phyloP scores from a whole-genome alignment of 306 rosid genomes.

The Vigna hirtella region DNA sequence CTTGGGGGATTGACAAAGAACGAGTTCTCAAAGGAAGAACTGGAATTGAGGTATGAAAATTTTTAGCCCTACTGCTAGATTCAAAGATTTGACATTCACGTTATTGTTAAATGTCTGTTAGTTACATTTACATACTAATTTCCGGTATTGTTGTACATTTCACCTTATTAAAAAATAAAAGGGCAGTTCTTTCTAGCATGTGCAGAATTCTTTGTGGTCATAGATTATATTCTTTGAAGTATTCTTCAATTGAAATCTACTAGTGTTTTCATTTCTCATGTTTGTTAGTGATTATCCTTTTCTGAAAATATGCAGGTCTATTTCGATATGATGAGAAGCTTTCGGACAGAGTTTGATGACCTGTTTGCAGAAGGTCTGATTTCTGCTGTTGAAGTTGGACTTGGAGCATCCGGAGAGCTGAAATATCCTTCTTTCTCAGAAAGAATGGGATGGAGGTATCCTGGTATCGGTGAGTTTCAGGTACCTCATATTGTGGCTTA shows the following conservation, averaged over 20 bases:
- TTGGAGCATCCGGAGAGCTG: constrained; percentile 95
- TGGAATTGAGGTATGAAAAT: constrained; percentile 82
- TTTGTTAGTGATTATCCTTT: constrained; percentile 40
- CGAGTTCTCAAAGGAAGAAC: constrained; percentile 95
- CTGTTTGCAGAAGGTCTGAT: constrained; percentile 79
- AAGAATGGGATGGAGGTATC: constrained; percentile 98
- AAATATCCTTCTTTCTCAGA: constrained; percentile 93
- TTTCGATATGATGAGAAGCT: constrained; percentile 98
- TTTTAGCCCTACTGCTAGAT: constrained; percentile 8
- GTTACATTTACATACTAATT: constrained; percentile 24
- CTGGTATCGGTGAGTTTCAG: constrained; percentile 99
- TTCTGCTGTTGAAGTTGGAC: constrained; percentile 87
- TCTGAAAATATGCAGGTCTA: constrained; percentile 69
- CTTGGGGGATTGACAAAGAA: constrained; percentile 97
- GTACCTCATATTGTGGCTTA: constrained; percentile 57
- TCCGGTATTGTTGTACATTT: constrained; percentile 22
- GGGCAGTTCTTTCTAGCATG: neutral
- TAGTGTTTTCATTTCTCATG: constrained; percentile 32
- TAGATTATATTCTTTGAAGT: constrained; percentile 22
- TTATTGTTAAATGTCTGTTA: constrained; percentile 25
- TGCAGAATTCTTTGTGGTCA: constrained; percentile 4
- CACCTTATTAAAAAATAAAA: neutral
- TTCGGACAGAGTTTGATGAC: constrained; percentile 92
- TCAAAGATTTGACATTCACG: constrained; percentile 8
- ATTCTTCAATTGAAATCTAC: constrained; percentile 10